Evolutionary conservation across 345 rosid species (phyloP).

Genomic region (Combretum micranthum): DNA sequence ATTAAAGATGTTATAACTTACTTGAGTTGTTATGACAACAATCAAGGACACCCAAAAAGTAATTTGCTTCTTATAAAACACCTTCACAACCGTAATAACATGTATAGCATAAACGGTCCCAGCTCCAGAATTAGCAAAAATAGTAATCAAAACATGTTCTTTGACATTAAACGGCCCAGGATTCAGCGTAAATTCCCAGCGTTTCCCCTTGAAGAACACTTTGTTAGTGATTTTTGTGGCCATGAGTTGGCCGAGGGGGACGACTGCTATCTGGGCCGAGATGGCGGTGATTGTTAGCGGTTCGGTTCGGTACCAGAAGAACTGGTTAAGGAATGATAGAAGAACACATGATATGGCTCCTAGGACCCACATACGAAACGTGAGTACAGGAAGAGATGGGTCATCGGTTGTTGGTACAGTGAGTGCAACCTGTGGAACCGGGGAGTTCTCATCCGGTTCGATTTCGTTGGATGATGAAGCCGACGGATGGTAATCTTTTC

Average conservation of each 20-base stretch:
- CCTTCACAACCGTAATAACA: conserved; percentile 81
- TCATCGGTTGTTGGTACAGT: conserved; percentile 87
- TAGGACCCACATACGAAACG: conserved; percentile 92
- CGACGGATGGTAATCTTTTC: too few relatives aligned
- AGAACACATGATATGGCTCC: conserved; percentile 70
- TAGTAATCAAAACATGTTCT: conserved; percentile 91
- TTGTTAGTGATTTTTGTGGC: conserved; percentile 66
- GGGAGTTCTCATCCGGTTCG: conserved; percentile 63
- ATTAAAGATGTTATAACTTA: conserved; percentile 11
- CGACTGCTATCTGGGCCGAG: conserved; percentile 93
- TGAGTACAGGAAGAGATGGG: conserved; percentile 73
- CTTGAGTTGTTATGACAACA: conserved; percentile 86
- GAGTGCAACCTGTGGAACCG: conserved; percentile 80
- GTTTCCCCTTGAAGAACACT: conserved; percentile 56
- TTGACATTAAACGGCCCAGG: conserved; percentile 97
- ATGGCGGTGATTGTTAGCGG: conserved; percentile 89
- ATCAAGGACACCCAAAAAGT: conserved; percentile 81
- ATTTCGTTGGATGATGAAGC: background rate
- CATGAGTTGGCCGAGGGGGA: conserved; percentile 88
- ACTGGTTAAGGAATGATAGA: conserved; percentile 84
- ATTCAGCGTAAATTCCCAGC: conserved; percentile 73
- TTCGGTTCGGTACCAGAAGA: conserved; percentile 94
- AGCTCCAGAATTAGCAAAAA: conserved; percentile 95
- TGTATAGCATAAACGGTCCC: conserved; percentile 88
- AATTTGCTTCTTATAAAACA: conserved; percentile 68